Conservation (phyloP, 2,329 filamentous ascomycete species). For the Cercospora sp. region DNA sequence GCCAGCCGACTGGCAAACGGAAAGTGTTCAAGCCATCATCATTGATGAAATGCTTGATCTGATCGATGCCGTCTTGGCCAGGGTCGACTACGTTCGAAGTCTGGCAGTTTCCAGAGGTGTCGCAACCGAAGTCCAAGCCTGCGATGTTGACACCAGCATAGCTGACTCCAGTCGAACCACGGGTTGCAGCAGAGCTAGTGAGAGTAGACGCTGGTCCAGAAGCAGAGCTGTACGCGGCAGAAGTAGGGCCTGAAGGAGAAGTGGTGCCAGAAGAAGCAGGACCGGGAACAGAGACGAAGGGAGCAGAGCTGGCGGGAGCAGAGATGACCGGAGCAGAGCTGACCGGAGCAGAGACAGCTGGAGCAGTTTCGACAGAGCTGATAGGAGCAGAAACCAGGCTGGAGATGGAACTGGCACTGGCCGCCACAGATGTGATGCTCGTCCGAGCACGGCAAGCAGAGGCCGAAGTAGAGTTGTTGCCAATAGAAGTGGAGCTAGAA, state of each 20-base stretch:
- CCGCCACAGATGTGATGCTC: neutral
- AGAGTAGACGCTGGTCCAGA: neutral
- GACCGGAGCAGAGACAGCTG: neutral
- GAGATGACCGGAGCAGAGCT: neutral
- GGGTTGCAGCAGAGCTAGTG: neutral
- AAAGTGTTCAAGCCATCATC: constrained; percentile 58
- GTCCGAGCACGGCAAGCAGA: neutral
- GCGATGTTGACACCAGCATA: constrained; percentile 38
- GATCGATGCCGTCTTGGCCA: constrained; percentile 36
- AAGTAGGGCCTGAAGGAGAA: neutral
- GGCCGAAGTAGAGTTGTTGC: neutral
- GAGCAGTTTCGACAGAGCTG: neutral
- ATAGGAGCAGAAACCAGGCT: neutral
- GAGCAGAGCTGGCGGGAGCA: neutral
- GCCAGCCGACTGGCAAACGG: constrained; percentile 53
- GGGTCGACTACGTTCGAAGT: constrained; percentile 38
- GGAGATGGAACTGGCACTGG: neutral
- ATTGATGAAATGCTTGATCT: constrained; percentile 60
- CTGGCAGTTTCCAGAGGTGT: constrained; percentile 45
- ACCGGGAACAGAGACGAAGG: neutral
- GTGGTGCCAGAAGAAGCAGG: neutral
- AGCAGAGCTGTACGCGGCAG: neutral
- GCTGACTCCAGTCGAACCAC: constrained; percentile 26
- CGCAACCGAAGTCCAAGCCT: constrained; percentile 40
- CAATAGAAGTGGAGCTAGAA: neutral